Base-by-base conservation (phyloP, 2,329 filamentous ascomycete species). In the Neonectria coccinea region DNA sequence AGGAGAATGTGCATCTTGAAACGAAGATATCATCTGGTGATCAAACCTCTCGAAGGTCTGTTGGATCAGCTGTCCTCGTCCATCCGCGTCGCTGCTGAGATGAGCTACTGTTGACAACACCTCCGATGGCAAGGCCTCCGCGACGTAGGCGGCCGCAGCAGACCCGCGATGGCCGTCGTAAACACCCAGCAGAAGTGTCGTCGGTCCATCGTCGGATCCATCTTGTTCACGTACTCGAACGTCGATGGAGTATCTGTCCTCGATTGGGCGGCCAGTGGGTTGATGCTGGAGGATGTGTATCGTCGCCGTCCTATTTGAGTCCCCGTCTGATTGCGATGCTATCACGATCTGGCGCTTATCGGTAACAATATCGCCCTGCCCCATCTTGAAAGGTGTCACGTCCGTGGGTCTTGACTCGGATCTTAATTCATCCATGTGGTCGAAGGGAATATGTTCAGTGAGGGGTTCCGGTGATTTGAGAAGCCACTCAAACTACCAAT, bases 131-230 rank as follows among this genome's bases (percentile, higher is more conserved):
- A 59, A n/a, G 39, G 47, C 39, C 27, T 53, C 25, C 18, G 56
- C 27, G 18, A 59, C 47, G 14, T 59, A 36, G 1, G 41, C 48
- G 7, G 56, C 56, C 6, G 56, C 56, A n/a, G 56, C 22, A 8
- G 48, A 59, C 36, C 56, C 56, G 9, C 56, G 56, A 22, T 59
- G 56, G 56, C 56, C 56, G 14, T 59, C 56, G 20, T 59, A 59
- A 39, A 59, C 56, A 22, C 56, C 56, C 2, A 59, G 48, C 12
- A 59, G 39, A 8, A 59, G 39, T 16, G 48, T 45, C 2, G 48
- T 52, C 27, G 45, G 25, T 27, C 18, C 39, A 12, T 10, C 27
- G 18, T 36, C 36, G 2, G 18, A 7, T 10, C 4, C 27, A 9
- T 39, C 31, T 18, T 29, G 4, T 14, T 36, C 39, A 4, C 27